These are phyloP conservation scores for Apiospora hydei DNA, from an alignment of 2,329 filamentous ascomycete species.

Conservation along the genomic window DNA sequence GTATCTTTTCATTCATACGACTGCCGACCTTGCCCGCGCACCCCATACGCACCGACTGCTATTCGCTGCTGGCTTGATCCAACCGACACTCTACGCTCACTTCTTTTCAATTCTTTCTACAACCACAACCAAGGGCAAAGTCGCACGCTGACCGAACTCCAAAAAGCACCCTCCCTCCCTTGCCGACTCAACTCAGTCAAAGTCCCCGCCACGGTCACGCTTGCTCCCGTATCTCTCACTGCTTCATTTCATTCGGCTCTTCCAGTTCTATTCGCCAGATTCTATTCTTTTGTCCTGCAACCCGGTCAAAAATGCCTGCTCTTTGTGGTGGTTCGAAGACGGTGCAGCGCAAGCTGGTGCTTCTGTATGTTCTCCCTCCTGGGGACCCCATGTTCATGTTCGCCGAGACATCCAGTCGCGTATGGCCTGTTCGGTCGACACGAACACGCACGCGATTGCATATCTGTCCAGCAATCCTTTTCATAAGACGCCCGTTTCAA, in stretches of 20 bases:
- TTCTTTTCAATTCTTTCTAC: constrained; percentile 2
- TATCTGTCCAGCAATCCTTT: background rate
- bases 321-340: constrained; percentile 80
- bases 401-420: background rate
- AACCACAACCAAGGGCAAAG: background rate
- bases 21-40: background rate
- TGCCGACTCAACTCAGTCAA: constrained; percentile 1
- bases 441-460: background rate
- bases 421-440: background rate
- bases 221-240: background rate
- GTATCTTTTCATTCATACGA: background rate
- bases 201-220: background rate
- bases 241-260: background rate
- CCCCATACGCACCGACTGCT: background rate
- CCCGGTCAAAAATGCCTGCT: constrained; percentile 45
- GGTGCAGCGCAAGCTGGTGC: constrained; percentile 94
- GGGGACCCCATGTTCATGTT: constrained; percentile 32
- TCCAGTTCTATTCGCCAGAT: background rate
- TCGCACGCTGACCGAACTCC: background rate
- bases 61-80: constrained; percentile 13
- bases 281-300: background rate
- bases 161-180: background rate
- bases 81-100: constrained; percentile 14
- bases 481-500: background rate
- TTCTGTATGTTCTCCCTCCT: constrained; percentile 69